These are phyloP conservation scores for Rhodomyrtus tomentosa DNA, from an alignment of 345 rosid species.

Conservation along the genomic window DNA sequence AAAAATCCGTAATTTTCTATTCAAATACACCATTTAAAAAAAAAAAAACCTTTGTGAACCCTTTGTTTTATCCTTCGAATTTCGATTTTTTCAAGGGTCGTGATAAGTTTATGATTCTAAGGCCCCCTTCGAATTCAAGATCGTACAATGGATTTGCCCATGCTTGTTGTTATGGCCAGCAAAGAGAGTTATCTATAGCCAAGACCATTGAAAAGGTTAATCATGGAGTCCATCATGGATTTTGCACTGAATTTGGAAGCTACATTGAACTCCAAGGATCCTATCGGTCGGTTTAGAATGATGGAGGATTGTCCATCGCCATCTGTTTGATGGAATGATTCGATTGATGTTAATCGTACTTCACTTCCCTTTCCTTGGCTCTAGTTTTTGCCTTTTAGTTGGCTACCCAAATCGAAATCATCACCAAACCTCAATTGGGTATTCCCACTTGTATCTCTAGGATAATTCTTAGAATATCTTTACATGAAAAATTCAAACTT, in stretches of 20 bases:
- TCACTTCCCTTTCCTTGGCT: background rate
- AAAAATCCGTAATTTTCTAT: background rate
- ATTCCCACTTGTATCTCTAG: background rate
- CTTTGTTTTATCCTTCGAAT: background rate
- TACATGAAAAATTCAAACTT: background rate
- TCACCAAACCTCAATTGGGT: background rate
- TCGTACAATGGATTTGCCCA: conserved; percentile 1
- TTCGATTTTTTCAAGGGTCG: background rate
- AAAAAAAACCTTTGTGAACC: background rate
- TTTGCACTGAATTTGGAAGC: background rate
- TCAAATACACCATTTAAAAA: too few relatives aligned
- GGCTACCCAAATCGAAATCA: background rate
- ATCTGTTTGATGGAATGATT: background rate
- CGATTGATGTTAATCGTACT: background rate
- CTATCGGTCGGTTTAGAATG: background rate
- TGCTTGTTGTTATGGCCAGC: conserved; percentile 3
- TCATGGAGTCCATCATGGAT: background rate
- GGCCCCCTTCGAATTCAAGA: background rate
- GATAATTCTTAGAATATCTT: background rate
- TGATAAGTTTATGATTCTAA: background rate
- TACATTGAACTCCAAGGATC: background rate
- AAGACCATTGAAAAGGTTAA: background rate
- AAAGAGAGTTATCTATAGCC: background rate
- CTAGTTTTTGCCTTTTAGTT: background rate
- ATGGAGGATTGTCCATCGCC: background rate